Percentiles rank a stretch among this genome's conserved stretches.
These are phyloP conservation scores for Cutaneotrichosporon dermatis DNA, from an alignment of 1,284 basidiomycete genomes.

Conservation along the genomic window DNA sequence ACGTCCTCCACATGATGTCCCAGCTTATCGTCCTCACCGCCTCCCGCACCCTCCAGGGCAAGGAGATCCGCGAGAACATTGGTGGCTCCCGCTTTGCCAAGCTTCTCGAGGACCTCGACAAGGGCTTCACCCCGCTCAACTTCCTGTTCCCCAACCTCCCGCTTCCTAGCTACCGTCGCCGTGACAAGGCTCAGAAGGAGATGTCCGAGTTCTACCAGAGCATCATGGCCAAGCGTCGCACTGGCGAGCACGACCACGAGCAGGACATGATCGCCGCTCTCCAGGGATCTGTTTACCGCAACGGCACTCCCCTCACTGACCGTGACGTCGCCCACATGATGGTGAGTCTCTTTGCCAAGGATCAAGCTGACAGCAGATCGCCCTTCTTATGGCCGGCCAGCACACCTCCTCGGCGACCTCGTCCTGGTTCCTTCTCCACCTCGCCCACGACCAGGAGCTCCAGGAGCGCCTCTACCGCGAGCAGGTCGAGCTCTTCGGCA, in stretches of 20 bases:
- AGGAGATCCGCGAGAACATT: conserved; percentile 73
- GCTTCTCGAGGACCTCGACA: conserved; percentile 85
- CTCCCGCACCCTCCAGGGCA: conserved; percentile 85
- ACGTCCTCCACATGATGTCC: conserved; percentile 72
- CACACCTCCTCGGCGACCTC: conserved; percentile 92
- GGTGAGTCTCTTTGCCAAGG: background rate
- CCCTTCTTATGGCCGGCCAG: conserved; percentile 85
- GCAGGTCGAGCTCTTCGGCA: conserved; percentile 77
- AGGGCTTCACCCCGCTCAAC: conserved; percentile 85
- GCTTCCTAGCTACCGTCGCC: conserved; percentile 76
- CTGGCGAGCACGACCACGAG: conserved; percentile 54
- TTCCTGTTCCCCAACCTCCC: conserved; percentile 94
- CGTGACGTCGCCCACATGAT: conserved; percentile 70
- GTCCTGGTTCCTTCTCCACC: conserved; percentile 86
- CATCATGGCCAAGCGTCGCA: conserved; percentile 74
- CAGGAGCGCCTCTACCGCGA: conserved; percentile 81
- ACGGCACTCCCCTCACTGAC: conserved; percentile 72
- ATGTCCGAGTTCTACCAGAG: conserved; percentile 92
- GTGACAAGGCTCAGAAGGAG: conserved; percentile 85
- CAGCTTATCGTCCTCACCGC: conserved; percentile 96
- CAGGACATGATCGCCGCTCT: conserved; percentile 92
- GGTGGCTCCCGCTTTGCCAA: conserved; percentile 76
- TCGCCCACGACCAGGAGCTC: conserved; percentile 74
- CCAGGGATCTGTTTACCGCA: conserved; percentile 78
- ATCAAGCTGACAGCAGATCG: background rate